phyloP scores from a whole-genome alignment of 495 filamentous ascomycete genomes.

The Cladorrhinum samala region DNA sequence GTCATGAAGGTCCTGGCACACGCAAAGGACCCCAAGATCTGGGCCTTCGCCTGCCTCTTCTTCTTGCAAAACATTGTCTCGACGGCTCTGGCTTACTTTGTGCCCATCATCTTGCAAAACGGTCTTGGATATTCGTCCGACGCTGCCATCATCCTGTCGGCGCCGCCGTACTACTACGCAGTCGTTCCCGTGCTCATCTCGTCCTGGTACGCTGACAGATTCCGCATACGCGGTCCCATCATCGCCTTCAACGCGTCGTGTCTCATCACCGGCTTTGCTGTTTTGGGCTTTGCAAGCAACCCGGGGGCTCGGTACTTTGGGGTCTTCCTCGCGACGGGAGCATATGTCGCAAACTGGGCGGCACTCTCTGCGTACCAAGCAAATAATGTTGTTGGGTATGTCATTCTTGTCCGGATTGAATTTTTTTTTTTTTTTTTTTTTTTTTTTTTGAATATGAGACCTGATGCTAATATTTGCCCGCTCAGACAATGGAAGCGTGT shows the following conservation, averaged over 20 bases:
- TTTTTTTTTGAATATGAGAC: no score
- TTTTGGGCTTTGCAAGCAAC: slow-evolving; percentile 65
- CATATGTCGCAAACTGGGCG: slow-evolving; percentile 76
- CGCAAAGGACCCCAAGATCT: slow-evolving; percentile 63
- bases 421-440: no score
- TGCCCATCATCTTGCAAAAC: slow-evolving; percentile 64
- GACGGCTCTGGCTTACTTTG: slow-evolving; percentile 61
- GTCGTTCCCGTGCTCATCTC: slow-evolving; percentile 65
- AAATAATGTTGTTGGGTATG: slow-evolving; percentile 56
- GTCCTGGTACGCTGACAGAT: slow-evolving; percentile 61
- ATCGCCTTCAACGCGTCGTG: slow-evolving; percentile 69
- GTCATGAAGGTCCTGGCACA: slow-evolving; percentile 53
- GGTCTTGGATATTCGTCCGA: slow-evolving; percentile 67
- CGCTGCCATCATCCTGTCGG: slow-evolving; percentile 62
- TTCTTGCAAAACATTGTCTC: slow-evolving; percentile 70
- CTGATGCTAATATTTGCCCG: no score
- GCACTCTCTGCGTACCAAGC: slow-evolving; percentile 68
- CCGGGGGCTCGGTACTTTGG: slow-evolving; percentile 67
- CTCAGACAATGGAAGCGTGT: slow-evolving; percentile 72
- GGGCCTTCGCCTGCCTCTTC: slow-evolving; percentile 65
- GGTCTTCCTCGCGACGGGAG: slow-evolving; percentile 68
- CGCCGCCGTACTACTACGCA: slow-evolving; percentile 73
- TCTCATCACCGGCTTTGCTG: slow-evolving; percentile 65
- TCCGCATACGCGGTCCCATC: slow-evolving; percentile 57
- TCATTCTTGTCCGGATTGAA: not conserved